phyloP scores from a whole-genome alignment of 225 moss, liverwort and hornwort genomes.

The Takakia lepidozioides region DNA sequence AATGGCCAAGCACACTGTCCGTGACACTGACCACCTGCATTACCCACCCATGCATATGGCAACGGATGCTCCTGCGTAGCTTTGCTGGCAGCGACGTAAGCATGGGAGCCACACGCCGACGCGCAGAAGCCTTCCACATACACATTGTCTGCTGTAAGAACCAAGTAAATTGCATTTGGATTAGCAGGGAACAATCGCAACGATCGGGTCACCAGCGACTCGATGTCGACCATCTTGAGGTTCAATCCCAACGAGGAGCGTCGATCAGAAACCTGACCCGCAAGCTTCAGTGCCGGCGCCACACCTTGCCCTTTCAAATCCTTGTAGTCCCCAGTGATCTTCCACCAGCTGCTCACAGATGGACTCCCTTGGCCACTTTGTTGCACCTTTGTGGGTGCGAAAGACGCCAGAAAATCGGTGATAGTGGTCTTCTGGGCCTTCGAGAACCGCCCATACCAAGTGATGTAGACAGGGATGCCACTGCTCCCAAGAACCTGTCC shows the following conservation, averaged over 20 bases:
- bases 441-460: conserved; percentile 83
- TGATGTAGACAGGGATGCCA: conserved; percentile 37
- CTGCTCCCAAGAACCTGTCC: conserved; percentile 42
- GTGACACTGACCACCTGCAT: conserved; percentile 59
- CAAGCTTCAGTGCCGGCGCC: conserved; percentile 22
- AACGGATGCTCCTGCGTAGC: conserved; percentile 31
- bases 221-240: conserved; percentile 42
- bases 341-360: conserved; percentile 81
- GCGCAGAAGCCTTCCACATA: conserved; percentile 61
- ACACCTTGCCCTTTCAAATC: conserved; percentile 38
- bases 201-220: conserved; percentile 39
- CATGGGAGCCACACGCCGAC: conserved; percentile 60
- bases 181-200: conserved; percentile 29
- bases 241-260: conserved; percentile 28
- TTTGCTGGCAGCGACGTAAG: conserved; percentile 20
- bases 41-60: conserved; percentile 73
- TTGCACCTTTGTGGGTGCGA: conserved; percentile 16
- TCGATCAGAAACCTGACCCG: conserved; percentile 24
- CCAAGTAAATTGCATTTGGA: conserved; percentile 48
- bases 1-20: conserved; percentile 81
- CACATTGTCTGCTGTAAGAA: conserved; percentile 61
- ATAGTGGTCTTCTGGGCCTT: conserved; percentile 27
- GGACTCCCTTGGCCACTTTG: conserved; percentile 2
- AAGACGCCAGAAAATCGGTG: conserved; percentile 68
- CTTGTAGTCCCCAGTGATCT: conserved; percentile 61